phyloP scores from a whole-genome alignment of 352 stramenopile species.

The Phytophthora fragariaefolia region DNA sequence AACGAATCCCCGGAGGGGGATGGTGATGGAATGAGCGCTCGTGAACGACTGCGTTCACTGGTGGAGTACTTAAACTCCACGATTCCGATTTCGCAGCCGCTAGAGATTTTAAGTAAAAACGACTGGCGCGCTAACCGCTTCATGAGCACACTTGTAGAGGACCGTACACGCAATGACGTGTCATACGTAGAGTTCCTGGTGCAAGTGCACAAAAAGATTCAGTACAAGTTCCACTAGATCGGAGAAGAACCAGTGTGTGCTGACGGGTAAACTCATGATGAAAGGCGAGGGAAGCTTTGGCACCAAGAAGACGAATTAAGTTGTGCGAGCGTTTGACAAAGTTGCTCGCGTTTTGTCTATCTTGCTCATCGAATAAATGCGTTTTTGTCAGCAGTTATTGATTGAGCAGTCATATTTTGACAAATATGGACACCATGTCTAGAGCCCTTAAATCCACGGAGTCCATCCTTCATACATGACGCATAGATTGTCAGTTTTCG shows the following conservation, averaged over 20 bases:
- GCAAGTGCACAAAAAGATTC: constrained; percentile 92
- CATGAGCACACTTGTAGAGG: constrained; percentile 88
- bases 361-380: constrained; percentile 38
- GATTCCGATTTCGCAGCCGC: constrained; percentile 82
- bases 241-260: constrained; percentile 13
- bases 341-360: constrained; percentile 10
- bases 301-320: constrained; percentile 23
- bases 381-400: constrained; percentile 40
- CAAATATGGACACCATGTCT: not conserved
- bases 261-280: constrained; percentile 18
- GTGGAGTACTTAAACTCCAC: constrained; percentile 85
- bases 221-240: constrained; percentile 90
- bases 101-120: constrained; percentile 88
- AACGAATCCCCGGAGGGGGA: constrained; percentile 41
- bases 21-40: constrained; percentile 55
- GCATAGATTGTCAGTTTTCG: constrained; percentile 83
- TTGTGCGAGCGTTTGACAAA: not conserved
- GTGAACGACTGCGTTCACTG: constrained; percentile 70
- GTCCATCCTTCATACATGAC: constrained; percentile 93
- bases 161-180: constrained; percentile 85
- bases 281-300: constrained; percentile 30
- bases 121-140: constrained; percentile 86
- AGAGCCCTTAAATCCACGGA: constrained; percentile 77
- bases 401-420: not conserved
- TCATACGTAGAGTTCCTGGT: constrained; percentile 92